phyloP scores from a whole-genome alignment of 176 grass and related monocot species.

The Stipa capillata region DNA sequence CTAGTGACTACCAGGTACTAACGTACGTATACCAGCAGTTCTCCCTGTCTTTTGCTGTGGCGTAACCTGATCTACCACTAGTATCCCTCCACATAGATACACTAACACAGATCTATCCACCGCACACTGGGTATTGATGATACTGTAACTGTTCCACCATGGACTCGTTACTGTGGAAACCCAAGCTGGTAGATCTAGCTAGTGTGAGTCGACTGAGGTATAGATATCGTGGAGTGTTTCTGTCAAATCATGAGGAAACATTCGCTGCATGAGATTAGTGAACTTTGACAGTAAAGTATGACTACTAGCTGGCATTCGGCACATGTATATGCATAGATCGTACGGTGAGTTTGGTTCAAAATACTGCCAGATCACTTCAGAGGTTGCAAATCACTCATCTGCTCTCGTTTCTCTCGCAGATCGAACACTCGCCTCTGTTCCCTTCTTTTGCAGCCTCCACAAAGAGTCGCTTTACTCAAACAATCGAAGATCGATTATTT shows the following conservation, averaged over 20 bases:
- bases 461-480: neutral
- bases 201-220: too few species aligned
- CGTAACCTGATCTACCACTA: too few species aligned
- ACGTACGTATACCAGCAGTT: too few species aligned
- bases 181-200: neutral
- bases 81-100: too few species aligned
- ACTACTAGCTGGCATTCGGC: too few species aligned
- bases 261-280: neutral
- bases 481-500: too few species aligned
- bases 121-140: too few species aligned
- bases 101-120: neutral
- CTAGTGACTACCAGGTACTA: too few species aligned
- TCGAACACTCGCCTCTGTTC: neutral
- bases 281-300: too few species aligned
- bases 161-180: neutral
- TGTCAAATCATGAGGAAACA: neutral
- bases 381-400: too few species aligned
- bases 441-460: neutral
- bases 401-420: neutral
- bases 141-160: neutral
- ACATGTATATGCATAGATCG: neutral
- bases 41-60: too few species aligned
- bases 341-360: neutral
- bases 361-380: neutral
- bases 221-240: neutral